Evolutionary conservation across 139 green algal genomes (phyloP), one percentile per base, ranked within the genome.

Genomic region (Chlamydomonas applanata): DNA sequence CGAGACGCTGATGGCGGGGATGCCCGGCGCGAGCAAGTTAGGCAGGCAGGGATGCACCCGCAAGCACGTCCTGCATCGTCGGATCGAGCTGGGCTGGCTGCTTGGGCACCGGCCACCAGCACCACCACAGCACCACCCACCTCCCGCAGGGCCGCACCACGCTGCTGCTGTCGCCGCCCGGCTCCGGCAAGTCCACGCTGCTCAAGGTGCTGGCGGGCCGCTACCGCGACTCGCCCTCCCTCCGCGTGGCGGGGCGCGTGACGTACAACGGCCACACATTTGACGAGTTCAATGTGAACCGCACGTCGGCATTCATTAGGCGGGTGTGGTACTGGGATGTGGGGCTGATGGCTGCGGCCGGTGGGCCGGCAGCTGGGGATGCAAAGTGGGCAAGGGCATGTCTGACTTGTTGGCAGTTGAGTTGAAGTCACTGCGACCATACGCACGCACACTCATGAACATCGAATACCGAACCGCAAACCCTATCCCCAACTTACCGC

Each of bases 81-180:
- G 19, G 25, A 20, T 14, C 16, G 34, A 56, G 9, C 17, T 44
- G 3, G n/a, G 5, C 33, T 34, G 52, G 19, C 9, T 44, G 9
- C 20, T 34, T 24, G 16, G 7, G 27, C 25, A 56, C 24, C 11
- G 46, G 46, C 17, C 46, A 56, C 14, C 46, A 24, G 46, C 46
- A 17, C 14, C 17, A 24, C 14, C 46, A 56, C 14, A 14, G 14
- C 17, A 17, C 14, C 22, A 66, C 77, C 11, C 53, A 4, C 19
- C 62, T 69, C 45, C 25, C 54, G 27, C 77, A 75, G 79, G 87
- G 85, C 19, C 81, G 85, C 25, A 69, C 76, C 3, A 95, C 90
- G 1, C 77, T 95, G 71, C 78, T 95, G 75, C 80, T 95, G 64
- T 89, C 87, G 0, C 89, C 90, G n/a, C 90, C 89, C 35, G 79